Conservation (phyloP, 768 basidiomycete genomes). For the Macrolepiota fuliginosa region DNA sequence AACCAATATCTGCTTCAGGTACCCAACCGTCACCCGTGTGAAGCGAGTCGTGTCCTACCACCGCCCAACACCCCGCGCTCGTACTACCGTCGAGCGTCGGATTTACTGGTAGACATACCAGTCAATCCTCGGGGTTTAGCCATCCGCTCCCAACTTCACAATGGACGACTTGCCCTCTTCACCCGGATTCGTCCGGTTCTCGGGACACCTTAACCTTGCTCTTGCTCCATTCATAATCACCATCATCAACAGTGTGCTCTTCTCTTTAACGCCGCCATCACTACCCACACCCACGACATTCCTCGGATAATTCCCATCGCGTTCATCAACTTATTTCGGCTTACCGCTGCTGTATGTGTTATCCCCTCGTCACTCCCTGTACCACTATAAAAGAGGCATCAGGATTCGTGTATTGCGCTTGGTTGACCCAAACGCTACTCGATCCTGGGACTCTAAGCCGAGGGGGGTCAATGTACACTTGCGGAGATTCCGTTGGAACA, state of each 20-base stretch:
- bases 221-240: background rate
- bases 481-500: background rate
- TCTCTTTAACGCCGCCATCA: background rate
- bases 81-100: constrained; percentile 64
- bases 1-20: constrained; percentile 36
- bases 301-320: background rate
- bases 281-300: background rate
- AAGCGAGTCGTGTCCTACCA: constrained; percentile 66
- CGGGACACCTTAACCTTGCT: background rate
- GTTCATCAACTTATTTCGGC: background rate
- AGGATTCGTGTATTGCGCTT: background rate
- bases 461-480: background rate
- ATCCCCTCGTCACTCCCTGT: background rate
- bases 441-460: background rate
- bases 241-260: background rate
- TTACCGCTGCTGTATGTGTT: background rate
- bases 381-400: background rate
- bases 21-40: constrained; percentile 78
- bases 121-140: background rate
- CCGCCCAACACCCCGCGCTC: constrained; percentile 35
- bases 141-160: background rate
- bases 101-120: constrained; percentile 65
- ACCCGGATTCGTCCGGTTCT: constrained; percentile 5
- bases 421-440: background rate
- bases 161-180: background rate